Evolutionary conservation across 805 yeast species (phyloP).

Genomic region (Candida oleophila): DNA sequence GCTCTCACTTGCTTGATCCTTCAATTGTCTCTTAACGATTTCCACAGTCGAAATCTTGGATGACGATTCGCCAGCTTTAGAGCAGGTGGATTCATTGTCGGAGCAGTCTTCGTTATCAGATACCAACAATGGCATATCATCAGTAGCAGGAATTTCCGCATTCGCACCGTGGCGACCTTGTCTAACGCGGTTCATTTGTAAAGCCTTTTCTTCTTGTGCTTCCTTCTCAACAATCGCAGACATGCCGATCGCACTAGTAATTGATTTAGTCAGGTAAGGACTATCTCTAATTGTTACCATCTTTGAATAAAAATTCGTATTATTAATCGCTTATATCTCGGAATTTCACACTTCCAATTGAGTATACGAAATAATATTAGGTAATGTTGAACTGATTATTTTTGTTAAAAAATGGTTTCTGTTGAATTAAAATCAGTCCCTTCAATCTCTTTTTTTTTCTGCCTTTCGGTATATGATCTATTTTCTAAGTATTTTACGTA

Average conservation of each 20-base stretch:
- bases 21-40: slow-evolving; percentile 17
- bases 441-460: too few species aligned
- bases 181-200: slow-evolving; percentile 1
- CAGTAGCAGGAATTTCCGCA: slow-evolving; percentile 4
- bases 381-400: neutral
- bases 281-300: slow-evolving; percentile 15
- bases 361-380: neutral
- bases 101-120: slow-evolving; percentile 31
- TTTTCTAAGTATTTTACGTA: neutral
- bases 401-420: too few species aligned
- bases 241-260: slow-evolving; percentile 2
- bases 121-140: slow-evolving; percentile 32
- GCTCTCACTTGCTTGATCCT: slow-evolving; percentile 5
- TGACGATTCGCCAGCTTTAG: slow-evolving; percentile 3
- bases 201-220: neutral
- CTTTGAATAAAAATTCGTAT: neutral
- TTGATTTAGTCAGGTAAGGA: slow-evolving; percentile 8
- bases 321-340: slow-evolving; percentile 6
- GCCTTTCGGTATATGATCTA: neutral
- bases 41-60: slow-evolving; percentile 1
- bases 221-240: slow-evolving; percentile 1
- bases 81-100: slow-evolving; percentile 23
- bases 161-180: neutral
- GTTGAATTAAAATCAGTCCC: too few species aligned
- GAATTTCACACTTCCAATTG: slow-evolving; percentile 11